These are phyloP conservation scores for Termitomyces sp. DNA, from an alignment of 768 basidiomycete species.

Conservation along the genomic window DNA sequence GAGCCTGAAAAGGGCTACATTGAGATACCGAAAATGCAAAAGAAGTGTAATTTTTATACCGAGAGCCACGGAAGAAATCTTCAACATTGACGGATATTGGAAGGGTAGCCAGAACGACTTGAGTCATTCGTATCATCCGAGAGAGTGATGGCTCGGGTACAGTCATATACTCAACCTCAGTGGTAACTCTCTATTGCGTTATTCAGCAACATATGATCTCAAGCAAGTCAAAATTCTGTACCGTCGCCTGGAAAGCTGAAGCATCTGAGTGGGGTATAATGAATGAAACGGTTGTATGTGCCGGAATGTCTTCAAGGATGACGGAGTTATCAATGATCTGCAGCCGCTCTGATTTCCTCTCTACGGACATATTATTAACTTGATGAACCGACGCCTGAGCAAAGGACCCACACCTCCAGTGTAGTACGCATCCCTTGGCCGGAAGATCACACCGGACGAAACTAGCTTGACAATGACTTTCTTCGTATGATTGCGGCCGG, in stretches of 20 bases:
- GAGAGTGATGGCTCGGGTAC: slow-evolving; percentile 40
- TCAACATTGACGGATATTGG: slow-evolving; percentile 93
- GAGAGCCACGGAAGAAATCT: slow-evolving; percentile 88
- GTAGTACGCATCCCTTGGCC: slow-evolving; percentile 34
- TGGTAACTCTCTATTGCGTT: slow-evolving; percentile 52
- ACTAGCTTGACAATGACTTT: slow-evolving; percentile 48
- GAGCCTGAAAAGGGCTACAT: slow-evolving; percentile 40
- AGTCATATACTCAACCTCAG: slow-evolving; percentile 67
- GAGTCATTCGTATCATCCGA: slow-evolving; percentile 49
- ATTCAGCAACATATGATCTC: not conserved
- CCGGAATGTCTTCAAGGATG: slow-evolving; percentile 40
- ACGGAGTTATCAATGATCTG: slow-evolving; percentile 38
- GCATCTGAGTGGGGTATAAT: slow-evolving; percentile 64
- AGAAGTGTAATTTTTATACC: slow-evolving; percentile 36
- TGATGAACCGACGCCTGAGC: not conserved
- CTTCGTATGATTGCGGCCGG: slow-evolving; percentile 63
- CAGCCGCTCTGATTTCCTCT: slow-evolving; percentile 19
- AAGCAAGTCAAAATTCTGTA: slow-evolving; percentile 22
- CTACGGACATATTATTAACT: slow-evolving; percentile 6
- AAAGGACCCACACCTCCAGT: slow-evolving; percentile 24
- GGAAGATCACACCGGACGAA: slow-evolving; percentile 50
- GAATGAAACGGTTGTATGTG: slow-evolving; percentile 40
- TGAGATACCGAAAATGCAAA: not conserved
- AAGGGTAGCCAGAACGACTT: slow-evolving; percentile 59
- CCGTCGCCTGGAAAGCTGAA: slow-evolving; percentile 55